Evolutionary conservation across 2,329 filamentous ascomycete genomes (phyloP).

Genomic region (Coleophoma eucalyptorum): DNA sequence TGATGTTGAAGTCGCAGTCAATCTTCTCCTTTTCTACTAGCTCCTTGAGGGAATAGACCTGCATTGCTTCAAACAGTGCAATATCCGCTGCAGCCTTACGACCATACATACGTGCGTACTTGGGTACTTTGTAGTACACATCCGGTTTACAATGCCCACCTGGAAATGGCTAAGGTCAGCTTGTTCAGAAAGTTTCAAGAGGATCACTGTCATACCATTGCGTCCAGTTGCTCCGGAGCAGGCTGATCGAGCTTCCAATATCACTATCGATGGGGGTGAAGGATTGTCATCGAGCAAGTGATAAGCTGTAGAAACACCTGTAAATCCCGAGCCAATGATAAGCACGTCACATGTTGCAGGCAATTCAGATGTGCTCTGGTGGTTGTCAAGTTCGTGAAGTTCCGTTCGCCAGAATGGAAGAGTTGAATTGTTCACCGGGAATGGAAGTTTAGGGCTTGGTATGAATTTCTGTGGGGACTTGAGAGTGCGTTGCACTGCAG

Average conservation of each 20-base stretch:
- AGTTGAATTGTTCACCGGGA: slow-evolving; percentile 2
- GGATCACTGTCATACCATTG: slow-evolving; percentile 26
- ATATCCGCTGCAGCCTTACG: slow-evolving; percentile 26
- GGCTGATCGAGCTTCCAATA: slow-evolving; percentile 34
- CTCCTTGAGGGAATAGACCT: slow-evolving; percentile 30
- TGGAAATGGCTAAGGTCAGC: not conserved
- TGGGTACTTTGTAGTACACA: slow-evolving; percentile 32
- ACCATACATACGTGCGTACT: slow-evolving; percentile 12
- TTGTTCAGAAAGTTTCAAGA: not conserved
- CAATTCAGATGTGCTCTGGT: slow-evolving; percentile 9
- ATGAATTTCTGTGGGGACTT: not conserved
- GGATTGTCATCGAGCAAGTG: slow-evolving; percentile 24
- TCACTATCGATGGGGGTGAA: slow-evolving; percentile 23
- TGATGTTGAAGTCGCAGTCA: slow-evolving; percentile 35
- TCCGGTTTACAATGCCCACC: slow-evolving; percentile 40
- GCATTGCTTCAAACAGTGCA: slow-evolving; percentile 31
- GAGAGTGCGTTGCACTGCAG: not conserved
- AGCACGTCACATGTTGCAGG: slow-evolving; percentile 14
- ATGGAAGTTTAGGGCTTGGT: not conserved
- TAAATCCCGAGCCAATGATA: slow-evolving; percentile 21
- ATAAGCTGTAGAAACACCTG: slow-evolving; percentile 11
- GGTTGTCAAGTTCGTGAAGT: slow-evolving; percentile 9
- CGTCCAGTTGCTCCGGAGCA: slow-evolving; percentile 40
- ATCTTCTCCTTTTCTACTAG: slow-evolving; percentile 32
- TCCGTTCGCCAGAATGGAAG: slow-evolving; percentile 12